phyloP scores from a whole-genome alignment of 2,329 filamentous ascomycete species.

The Periconia sp. region DNA sequence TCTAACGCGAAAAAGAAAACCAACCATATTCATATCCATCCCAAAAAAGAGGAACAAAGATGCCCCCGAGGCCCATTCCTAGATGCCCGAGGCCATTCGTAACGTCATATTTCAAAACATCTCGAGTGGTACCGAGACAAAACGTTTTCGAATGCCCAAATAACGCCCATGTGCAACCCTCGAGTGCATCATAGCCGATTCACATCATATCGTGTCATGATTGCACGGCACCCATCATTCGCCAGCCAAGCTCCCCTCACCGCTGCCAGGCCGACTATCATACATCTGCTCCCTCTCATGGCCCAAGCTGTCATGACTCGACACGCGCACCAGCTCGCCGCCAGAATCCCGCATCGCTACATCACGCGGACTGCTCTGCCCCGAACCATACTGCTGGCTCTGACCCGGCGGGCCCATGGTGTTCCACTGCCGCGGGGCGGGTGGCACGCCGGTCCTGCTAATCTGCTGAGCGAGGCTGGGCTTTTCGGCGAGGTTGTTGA shows the following conservation, averaged over 20 bases:
- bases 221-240: background rate
- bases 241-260: background rate
- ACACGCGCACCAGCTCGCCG: background rate
- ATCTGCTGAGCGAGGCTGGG: constrained; percentile 42
- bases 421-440: constrained; percentile 13
- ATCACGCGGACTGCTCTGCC: background rate
- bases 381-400: background rate
- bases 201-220: background rate
- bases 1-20: background rate
- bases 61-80: background rate
- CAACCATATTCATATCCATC: background rate
- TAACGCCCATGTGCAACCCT: background rate
- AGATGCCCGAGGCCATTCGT: background rate
- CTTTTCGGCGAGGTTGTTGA: constrained; percentile 49
- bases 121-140: too few relatives aligned
- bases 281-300: background rate
- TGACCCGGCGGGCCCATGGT: background rate
- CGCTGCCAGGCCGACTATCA: background rate
- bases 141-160: background rate
- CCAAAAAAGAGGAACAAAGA: background rate
- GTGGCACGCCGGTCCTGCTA: constrained; percentile 42
- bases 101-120: background rate
- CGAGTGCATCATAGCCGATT: background rate
- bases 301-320: background rate
- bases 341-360: background rate